Percentiles rank a stretch among this genome's conserved stretches.
Evolutionary conservation across 73 alveolate genomes (phyloP).

Genomic region (Paramecium octaurelia): DNA sequence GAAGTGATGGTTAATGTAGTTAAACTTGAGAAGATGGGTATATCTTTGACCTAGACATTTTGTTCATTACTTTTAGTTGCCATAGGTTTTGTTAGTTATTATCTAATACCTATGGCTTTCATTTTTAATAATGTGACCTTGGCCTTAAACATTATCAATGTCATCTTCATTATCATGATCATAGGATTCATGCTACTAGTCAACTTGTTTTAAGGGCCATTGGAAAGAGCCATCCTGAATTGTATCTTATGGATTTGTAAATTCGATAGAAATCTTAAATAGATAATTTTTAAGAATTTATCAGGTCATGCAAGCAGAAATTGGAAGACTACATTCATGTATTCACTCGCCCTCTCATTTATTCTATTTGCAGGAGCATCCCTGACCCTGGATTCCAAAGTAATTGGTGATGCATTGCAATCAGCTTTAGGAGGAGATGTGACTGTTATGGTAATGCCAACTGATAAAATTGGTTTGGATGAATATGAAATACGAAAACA

Average conservation of each 20-base stretch:
- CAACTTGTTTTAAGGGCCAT: conserved; percentile 69
- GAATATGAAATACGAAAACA: conserved; percentile 66
- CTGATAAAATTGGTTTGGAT: conserved; percentile 73
- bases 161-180: conserved; percentile 86
- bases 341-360: conserved; percentile 87
- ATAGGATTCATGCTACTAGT: conserved; percentile 85
- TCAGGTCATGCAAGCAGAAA: conserved; percentile 92
- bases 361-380: conserved; percentile 92
- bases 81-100: conserved; percentile 90
- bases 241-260: conserved; percentile 64
- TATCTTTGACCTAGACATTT: conserved; percentile 76
- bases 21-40: conserved; percentile 90
- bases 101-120: conserved; percentile 91
- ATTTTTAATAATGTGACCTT: conserved; percentile 72
- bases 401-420: conserved; percentile 66
- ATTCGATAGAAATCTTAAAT: conserved; percentile 78
- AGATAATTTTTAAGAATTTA: conserved; percentile 81
- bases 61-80: conserved; percentile 75
- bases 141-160: conserved; percentile 83
- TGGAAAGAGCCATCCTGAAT: conserved; percentile 68
- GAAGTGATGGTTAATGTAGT: conserved; percentile 83
- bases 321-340: conserved; percentile 90
- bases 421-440: conserved; percentile 76
- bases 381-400: conserved; percentile 73
- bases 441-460: conserved; percentile 58